Percentiles rank a stretch among this genome's conserved stretches.
Conservation (phyloP, 306 rosid species). For the Begonia masoniana region DNA sequence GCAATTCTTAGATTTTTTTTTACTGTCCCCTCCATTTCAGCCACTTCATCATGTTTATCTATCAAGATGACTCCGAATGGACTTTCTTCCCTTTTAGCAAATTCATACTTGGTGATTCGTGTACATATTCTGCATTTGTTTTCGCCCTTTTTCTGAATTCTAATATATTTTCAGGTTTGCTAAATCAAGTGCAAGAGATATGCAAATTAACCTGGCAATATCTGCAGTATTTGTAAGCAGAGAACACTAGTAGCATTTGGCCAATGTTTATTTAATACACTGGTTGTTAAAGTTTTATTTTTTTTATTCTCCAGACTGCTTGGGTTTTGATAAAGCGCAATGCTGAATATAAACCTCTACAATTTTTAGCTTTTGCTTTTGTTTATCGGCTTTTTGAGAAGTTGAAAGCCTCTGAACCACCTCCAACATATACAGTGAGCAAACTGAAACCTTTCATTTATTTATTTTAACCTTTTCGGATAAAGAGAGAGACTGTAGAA, state of each 20-base stretch:
- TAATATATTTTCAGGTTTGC: slow-evolving; percentile 50
- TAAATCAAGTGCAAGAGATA: slow-evolving; percentile 66
- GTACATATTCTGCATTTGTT: too few species aligned
- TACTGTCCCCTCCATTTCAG: too few species aligned
- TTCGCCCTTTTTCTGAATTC: too few species aligned
- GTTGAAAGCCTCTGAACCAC: slow-evolving; percentile 70
- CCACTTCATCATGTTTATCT: slow-evolving; percentile 1
- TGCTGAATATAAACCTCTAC: slow-evolving; percentile 85
- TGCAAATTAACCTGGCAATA: slow-evolving; percentile 73
- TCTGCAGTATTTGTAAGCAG: slow-evolving; percentile 77
- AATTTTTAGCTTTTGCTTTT: slow-evolving; percentile 78
- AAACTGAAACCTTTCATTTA: background rate
- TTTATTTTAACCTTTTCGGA: background rate
- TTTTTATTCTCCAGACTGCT: slow-evolving; percentile 57
- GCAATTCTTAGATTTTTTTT: too few species aligned
- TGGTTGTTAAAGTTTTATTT: background rate
- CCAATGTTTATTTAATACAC: too few species aligned
- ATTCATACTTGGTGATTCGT: background rate
- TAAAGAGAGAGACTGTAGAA: too few species aligned
- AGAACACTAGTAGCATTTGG: background rate
- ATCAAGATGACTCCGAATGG: background rate
- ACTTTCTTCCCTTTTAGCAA: background rate
- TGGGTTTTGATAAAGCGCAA: slow-evolving; percentile 62
- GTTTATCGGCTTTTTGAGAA: slow-evolving; percentile 96
- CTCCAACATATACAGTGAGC: slow-evolving; percentile 63